These are phyloP conservation scores for Neurospora sp. DNA, from an alignment of 495 filamentous ascomycete genomes.

Conservation along the genomic window DNA sequence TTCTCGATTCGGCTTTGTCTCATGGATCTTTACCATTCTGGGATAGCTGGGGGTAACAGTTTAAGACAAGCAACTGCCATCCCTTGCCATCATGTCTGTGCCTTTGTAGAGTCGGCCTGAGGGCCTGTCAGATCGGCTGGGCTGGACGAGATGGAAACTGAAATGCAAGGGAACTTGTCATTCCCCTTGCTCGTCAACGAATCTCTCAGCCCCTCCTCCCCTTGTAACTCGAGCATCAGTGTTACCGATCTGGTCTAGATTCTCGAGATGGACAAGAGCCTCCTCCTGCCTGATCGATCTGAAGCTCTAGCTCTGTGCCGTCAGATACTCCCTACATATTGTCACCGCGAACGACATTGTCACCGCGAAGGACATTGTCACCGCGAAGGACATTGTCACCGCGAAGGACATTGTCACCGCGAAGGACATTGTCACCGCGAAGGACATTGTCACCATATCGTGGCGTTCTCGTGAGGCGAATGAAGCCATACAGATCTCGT, in stretches of 20 bases:
- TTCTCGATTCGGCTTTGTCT: not conserved
- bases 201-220: not conserved
- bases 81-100: not conserved
- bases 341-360: not conserved
- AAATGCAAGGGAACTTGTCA: not conserved
- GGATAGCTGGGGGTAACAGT: not conserved
- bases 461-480: not conserved
- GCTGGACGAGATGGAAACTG: not conserved
- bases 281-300: not conserved
- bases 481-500: not conserved
- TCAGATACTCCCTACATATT: not conserved
- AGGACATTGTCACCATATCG: not conserved
- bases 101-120: not conserved
- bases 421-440: not conserved
- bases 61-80: not conserved
- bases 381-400: no score
- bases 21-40: not conserved
- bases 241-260: not conserved
- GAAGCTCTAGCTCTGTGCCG: not conserved
- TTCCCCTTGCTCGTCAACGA: not conserved
- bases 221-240: not conserved
- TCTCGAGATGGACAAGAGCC: not conserved
- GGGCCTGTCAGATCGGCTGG: not conserved
- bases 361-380: no score
- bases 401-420: no score